These are phyloP conservation scores for Chamaenerion angustifolium DNA, from an alignment of 345 rosid genomes.

Conservation along the genomic window DNA sequence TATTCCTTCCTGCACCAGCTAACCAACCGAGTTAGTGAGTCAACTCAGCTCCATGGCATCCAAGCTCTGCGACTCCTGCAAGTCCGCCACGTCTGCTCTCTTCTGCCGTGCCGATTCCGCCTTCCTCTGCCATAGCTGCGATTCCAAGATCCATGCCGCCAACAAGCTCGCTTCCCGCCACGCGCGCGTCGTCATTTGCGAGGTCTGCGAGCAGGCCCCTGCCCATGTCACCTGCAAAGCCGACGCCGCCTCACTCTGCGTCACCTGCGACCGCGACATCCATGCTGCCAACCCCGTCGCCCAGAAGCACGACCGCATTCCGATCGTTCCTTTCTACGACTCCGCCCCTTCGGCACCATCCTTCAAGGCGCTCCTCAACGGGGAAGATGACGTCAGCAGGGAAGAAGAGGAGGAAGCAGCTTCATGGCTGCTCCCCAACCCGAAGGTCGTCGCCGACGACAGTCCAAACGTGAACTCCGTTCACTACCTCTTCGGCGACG, in stretches of 20 bases:
- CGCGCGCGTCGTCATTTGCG: constrained; percentile 85
- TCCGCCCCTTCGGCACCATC: constrained; percentile 25
- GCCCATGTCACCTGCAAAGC: constrained; percentile 97
- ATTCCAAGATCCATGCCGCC: constrained; percentile 73
- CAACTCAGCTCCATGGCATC: constrained; percentile 43
- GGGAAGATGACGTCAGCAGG: constrained; percentile 36
- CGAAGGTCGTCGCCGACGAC: constrained; percentile 42
- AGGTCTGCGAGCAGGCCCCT: constrained; percentile 98
- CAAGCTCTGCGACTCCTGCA: constrained; percentile 83
- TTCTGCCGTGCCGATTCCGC: constrained; percentile 94
- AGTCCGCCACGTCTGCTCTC: constrained; percentile 73
- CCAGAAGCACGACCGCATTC: constrained; percentile 82
- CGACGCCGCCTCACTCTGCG: constrained; percentile 96
- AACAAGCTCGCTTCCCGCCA: constrained; percentile 94
- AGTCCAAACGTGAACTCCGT: constrained; percentile 50
- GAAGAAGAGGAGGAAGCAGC: constrained; percentile 91
- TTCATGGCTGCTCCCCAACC: constrained; percentile 64
- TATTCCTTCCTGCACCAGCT: not conserved
- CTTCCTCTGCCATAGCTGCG: constrained; percentile 73
- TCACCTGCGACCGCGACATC: constrained; percentile 89
- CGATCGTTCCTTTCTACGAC: constrained; percentile 64
- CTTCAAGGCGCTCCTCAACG: constrained; percentile 14
- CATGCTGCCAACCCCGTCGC: constrained; percentile 95
- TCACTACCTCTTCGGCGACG: constrained; percentile 52
- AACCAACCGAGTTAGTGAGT: not conserved